Percentiles rank a stretch among this genome's conserved stretches.
Evolutionary conservation across 2,329 filamentous ascomycete species (phyloP).

Genomic region (Claviceps humidiphila): DNA sequence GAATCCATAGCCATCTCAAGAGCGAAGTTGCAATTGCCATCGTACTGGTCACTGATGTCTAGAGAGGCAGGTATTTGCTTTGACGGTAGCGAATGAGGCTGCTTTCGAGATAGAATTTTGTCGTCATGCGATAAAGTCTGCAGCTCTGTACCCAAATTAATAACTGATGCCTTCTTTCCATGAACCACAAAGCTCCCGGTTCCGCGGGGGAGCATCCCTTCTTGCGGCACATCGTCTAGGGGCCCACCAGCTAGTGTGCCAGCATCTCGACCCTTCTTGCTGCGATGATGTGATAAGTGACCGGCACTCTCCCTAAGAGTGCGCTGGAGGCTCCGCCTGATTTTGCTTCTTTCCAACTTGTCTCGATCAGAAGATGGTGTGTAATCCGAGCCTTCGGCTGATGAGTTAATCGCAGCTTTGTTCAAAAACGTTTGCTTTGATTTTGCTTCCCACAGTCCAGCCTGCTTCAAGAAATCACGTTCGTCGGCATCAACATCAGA

Average conservation of each 20-base stretch:
- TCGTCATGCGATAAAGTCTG: conserved; percentile 65
- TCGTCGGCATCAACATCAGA: conserved; percentile 52
- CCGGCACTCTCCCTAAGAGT: conserved; percentile 72
- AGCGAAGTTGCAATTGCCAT: conserved; percentile 41
- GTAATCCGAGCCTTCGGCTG: conserved; percentile 17
- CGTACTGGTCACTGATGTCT: conserved; percentile 19
- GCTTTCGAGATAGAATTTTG: conserved; percentile 50
- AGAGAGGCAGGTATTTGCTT: conserved; percentile 23
- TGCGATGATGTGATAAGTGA: conserved; percentile 53
- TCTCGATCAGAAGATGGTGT: conserved; percentile 29
- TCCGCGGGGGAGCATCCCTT: conserved; percentile 63
- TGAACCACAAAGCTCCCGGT: conserved; percentile 90
- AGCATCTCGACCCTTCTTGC: conserved; percentile 60
- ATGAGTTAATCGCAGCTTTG: conserved; percentile 22
- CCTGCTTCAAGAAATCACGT: conserved; percentile 52
- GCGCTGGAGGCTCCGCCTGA: conserved; percentile 76
- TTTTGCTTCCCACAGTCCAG: conserved; percentile 44
- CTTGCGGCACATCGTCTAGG: conserved; percentile 29
- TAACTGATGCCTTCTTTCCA: conserved; percentile 93
- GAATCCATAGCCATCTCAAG: conserved; percentile 29
- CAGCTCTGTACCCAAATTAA: conserved; percentile 91
- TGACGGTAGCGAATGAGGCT: conserved; percentile 19
- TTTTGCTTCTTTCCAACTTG: conserved; percentile 49
- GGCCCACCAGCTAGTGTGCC: conserved; percentile 9
- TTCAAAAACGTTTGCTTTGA: conserved; percentile 18